These are phyloP conservation scores for Amanita pallidorosea DNA, from an alignment of 768 basidiomycete species.

Conservation along the genomic window DNA sequence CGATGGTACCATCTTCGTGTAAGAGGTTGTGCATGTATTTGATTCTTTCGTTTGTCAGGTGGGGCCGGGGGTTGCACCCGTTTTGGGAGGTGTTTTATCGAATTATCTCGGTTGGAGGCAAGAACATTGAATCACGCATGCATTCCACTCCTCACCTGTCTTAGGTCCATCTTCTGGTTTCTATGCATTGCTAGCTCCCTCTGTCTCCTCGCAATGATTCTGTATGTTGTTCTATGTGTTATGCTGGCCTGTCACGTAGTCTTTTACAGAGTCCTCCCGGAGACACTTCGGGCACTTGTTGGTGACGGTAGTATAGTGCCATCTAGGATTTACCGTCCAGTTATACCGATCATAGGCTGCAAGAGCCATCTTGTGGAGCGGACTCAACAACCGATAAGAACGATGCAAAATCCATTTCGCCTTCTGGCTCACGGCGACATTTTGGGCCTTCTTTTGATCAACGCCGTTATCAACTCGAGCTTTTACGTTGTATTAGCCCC, in stretches of 20 bases:
- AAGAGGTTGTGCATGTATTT: conserved; percentile 4
- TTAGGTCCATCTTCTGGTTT: conserved; percentile 50
- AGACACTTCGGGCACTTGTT: conserved; percentile 42
- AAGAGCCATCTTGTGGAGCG: conserved; percentile 15
- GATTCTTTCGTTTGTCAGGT: conserved; percentile 21
- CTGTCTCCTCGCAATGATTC: conserved; percentile 35
- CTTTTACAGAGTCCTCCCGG: conserved; percentile 34
- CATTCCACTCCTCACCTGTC: background rate
- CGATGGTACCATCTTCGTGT: conserved; percentile 32
- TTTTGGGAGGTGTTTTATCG: conserved; percentile 49
- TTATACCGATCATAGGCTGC: conserved; percentile 35
- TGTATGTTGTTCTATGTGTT: conserved; percentile 20
- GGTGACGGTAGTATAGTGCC: conserved; percentile 40
- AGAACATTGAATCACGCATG: conserved; percentile 6
- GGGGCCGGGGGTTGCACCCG: conserved; percentile 52
- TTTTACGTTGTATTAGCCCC: conserved; percentile 53
- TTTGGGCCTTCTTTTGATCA: conserved; percentile 38
- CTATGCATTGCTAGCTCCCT: conserved; percentile 35
- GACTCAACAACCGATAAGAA: conserved; percentile 21
- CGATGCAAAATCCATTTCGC: conserved; percentile 42
- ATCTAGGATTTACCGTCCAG: conserved; percentile 37
- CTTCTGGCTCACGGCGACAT: conserved; percentile 49
- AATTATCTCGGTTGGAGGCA: conserved; percentile 57
- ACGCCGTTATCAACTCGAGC: conserved; percentile 40
- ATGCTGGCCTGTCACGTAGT: conserved; percentile 10